These are phyloP conservation scores for Sugiyamaella castrensis DNA, from an alignment of 1,139 yeast species.

Conservation along the genomic window DNA sequence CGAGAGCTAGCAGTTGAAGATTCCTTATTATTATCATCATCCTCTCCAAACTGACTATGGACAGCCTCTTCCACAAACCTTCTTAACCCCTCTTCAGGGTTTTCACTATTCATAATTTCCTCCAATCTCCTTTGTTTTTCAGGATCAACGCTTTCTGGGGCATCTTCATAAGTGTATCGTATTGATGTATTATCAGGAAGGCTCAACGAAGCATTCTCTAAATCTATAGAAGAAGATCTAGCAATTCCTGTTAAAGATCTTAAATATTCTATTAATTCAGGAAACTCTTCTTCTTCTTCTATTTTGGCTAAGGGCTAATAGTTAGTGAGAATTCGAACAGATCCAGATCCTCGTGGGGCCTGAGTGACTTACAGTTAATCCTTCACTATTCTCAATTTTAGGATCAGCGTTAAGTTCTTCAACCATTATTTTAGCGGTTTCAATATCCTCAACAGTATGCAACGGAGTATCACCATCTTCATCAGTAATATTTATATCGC, in stretches of 20 bases:
- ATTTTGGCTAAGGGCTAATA: conserved; percentile 50
- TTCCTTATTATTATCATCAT: conserved; percentile 1
- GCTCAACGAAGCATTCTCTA: conserved; percentile 7
- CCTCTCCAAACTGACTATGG: conserved; percentile 42
- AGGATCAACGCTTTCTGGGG: conserved; percentile 37
- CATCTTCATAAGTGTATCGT: conserved; percentile 26
- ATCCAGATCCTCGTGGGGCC: neutral
- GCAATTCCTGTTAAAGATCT: conserved; percentile 39
- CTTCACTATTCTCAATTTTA: conserved; percentile 63
- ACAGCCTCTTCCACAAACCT: conserved; percentile 65
- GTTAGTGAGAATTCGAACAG: conserved; percentile 21
- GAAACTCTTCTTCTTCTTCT: conserved; percentile 83
- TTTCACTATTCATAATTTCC: conserved; percentile 68
- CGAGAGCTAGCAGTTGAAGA: conserved; percentile 5
- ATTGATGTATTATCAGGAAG: conserved; percentile 20
- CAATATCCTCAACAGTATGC: conserved; percentile 78
- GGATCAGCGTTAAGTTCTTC: conserved; percentile 67
- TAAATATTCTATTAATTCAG: conserved; percentile 69
- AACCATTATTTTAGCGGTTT: conserved; percentile 61
- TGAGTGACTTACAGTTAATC: conserved; percentile 51
- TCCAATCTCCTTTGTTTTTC: conserved; percentile 65
- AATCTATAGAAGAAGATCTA: conserved; percentile 8
- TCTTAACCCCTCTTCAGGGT: conserved; percentile 73
- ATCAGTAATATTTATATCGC: conserved; percentile 79
- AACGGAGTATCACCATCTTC: conserved; percentile 93